Evolutionary conservation across 331 rosid genomes (phyloP), one percentile per base, ranked within the genome.

Genomic region (Dryas integrifolia): DNA sequence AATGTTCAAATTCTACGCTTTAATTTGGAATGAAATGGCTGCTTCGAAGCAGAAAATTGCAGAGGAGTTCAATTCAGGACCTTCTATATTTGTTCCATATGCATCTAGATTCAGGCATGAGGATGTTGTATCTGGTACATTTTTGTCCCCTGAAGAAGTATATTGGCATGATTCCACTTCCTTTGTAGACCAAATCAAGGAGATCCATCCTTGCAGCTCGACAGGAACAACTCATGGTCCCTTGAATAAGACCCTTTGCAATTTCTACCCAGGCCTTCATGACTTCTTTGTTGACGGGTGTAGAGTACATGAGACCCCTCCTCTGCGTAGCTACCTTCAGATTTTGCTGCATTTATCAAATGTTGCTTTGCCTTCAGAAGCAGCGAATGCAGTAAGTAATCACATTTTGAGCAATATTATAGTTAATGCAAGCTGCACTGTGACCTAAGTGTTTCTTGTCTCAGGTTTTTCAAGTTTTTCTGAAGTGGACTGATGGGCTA

Each of bases 151-250:
- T 41, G 74, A 69, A 67, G 89, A 88, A 82, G 95, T 91, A 59
- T 85, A 77, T 75, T 94, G 98, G 98, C 65, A 78, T 61, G 97
- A 94, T 81, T 81, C 92, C 65, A 84, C 82, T 78, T 92, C 91
- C 43, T 76, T 88, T 78, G 67, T 85, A 60, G 88, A 85, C 77
- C 77, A 77, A 72, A 74, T 86, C 80, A 72, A 72, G 77, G 82
- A 86, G 73, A 70, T 74, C 21, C 65, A 81, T 77, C 51, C 68
- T 79, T 13, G 70, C 79, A 73, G 78, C 79, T 77, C 82, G 76
- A 45, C 59, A 1, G 74, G 47, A 55, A 57, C 50, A 35, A 62
- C 75, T 77, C 64, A 51, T 74, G 73, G 63, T 56, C 89, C 83
- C 72, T 56, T 82, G 26, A 75, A 80, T 84, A 94, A 81, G 84